A percentile compares a stretch with the other conserved stretches of the same genome.
Evolutionary conservation across 1,284 basidiomycete species (phyloP).

Genomic region (Tylopilus sp.): DNA sequence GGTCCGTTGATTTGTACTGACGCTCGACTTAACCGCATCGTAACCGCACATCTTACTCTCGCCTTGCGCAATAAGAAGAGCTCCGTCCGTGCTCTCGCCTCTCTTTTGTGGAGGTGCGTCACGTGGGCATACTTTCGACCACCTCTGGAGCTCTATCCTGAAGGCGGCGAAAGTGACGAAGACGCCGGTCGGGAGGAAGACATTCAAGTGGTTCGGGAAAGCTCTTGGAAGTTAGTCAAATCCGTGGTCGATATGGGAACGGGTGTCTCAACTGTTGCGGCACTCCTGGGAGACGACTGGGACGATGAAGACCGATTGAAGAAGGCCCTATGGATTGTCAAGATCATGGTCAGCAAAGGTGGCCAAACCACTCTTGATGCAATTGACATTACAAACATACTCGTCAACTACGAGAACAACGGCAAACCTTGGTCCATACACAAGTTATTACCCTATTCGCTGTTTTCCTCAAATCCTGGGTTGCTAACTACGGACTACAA

Average conservation of each 20-base stretch:
- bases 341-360: conserved; percentile 52
- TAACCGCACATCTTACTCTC: conserved; percentile 49
- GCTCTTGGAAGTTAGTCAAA: conserved; percentile 49
- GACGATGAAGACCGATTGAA: conserved; percentile 41
- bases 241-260: conserved; percentile 58
- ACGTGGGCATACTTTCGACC: conserved; percentile 64
- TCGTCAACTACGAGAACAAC: conserved; percentile 41
- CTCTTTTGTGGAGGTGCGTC: conserved; percentile 59
- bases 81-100: conserved; percentile 55
- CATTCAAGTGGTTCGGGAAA: conserved; percentile 34
- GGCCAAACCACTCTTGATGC: conserved; percentile 49
- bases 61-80: conserved; percentile 59
- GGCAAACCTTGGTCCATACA: conserved; percentile 42
- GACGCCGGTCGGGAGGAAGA: conserved; percentile 32
- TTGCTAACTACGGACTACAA: conserved; percentile 57
- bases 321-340: conserved; percentile 46
- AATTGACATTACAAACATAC: conserved; percentile 46
- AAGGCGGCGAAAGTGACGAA: conserved; percentile 38
- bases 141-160: conserved; percentile 33
- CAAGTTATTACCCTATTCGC: conserved; percentile 48
- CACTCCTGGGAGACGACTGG: conserved; percentile 42
- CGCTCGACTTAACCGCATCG: conserved; percentile 41
- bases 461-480: conserved; percentile 59
- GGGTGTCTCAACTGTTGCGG: conserved; percentile 54
- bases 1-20: conserved; percentile 51